A percentile compares a stretch with the other conserved stretches of the same genome.
Conservation (phyloP, 2,329 filamentous ascomycete genomes). For the Nemania diffusa region DNA sequence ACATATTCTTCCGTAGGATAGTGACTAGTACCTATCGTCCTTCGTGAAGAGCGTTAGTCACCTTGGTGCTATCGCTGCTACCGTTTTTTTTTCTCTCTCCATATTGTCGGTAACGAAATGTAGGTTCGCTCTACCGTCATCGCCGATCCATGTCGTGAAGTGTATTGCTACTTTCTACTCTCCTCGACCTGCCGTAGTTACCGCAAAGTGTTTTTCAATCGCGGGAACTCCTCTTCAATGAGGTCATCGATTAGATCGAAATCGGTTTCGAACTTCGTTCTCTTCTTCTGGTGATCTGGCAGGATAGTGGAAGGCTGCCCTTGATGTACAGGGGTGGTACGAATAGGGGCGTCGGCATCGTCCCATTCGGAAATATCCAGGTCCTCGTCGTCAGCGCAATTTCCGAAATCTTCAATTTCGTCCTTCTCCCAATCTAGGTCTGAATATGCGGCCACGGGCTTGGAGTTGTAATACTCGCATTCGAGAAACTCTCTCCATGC, state of each 20-base stretch:
- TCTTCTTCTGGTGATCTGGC: not conserved
- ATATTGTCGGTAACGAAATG: no score
- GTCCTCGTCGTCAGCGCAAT: not conserved
- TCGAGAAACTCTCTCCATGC: constrained; percentile 38
- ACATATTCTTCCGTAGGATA: constrained; percentile 41
- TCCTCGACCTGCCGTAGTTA: not conserved
- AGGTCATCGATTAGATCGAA: constrained; percentile 39
- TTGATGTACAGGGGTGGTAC: not conserved
- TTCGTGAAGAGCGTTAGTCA: not conserved
- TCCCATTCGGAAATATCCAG: constrained; percentile 37
- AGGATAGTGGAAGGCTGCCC: not conserved
- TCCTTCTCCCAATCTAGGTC: not conserved
- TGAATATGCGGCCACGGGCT: not conserved
- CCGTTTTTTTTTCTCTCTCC: no score
- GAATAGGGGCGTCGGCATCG: constrained; percentile 34
- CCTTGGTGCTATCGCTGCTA: not conserved
- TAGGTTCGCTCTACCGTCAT: no score
- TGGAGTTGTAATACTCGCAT: constrained; percentile 16
- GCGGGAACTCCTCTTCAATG: constrained; percentile 41
- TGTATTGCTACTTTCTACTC: not conserved
- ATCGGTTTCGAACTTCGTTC: not conserved
- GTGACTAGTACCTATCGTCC: constrained; percentile 29
- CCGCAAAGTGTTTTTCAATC: constrained; percentile 16
- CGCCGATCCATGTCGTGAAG: not conserved
- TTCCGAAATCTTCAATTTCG: not conserved